These are phyloP conservation scores for Jaapia argillacea DNA, from an alignment of 768 basidiomycete species.

Conservation along the genomic window DNA sequence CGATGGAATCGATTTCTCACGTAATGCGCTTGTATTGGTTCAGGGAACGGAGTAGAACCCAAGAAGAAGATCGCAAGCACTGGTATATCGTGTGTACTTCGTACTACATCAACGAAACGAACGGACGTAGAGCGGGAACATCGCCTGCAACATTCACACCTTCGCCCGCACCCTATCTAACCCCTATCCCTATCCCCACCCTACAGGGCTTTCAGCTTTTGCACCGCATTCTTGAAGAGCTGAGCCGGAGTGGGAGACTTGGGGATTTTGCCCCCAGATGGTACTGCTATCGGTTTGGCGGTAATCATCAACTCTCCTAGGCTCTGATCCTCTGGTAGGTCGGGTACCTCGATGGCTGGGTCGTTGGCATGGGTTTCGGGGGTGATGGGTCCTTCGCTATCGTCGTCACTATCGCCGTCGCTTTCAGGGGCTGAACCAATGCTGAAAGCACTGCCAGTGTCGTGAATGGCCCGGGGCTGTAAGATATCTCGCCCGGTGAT, in stretches of 20 bases:
- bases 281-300: too few species aligned
- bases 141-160: too few species aligned
- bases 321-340: background rate
- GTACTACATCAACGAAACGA: too few species aligned
- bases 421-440: background rate
- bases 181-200: too few species aligned
- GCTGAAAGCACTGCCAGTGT: background rate
- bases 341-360: constrained; percentile 12
- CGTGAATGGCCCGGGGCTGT: background rate
- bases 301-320: background rate
- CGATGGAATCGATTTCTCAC: too few species aligned
- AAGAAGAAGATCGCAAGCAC: too few species aligned
- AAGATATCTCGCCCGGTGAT: background rate
- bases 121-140: too few species aligned
- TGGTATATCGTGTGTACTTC: too few species aligned
- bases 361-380: constrained; percentile 9
- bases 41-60: too few species aligned
- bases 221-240: constrained; percentile 29
- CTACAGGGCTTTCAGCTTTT: constrained; percentile 26
- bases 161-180: too few species aligned
- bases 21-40: too few species aligned
- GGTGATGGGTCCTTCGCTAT: constrained; percentile 5
- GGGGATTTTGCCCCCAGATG: background rate
- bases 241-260: constrained; percentile 7
- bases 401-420: background rate